Percentiles rank a stretch among this genome's conserved stretches.
These are phyloP conservation scores for Stevia rebaudiana DNA, from an alignment of 140 eudicot genomes.

Conservation along the genomic window DNA sequence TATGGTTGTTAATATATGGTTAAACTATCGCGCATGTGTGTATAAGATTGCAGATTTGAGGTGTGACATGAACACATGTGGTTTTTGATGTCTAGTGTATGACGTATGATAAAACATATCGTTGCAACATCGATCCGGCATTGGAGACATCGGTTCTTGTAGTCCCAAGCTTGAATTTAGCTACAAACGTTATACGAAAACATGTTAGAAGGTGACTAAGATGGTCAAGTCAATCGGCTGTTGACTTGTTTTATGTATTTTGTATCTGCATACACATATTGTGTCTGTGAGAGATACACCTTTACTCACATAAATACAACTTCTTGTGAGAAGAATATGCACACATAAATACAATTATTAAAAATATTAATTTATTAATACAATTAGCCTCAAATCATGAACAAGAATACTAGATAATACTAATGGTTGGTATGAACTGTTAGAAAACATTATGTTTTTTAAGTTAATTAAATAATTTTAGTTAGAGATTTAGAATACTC, in stretches of 20 bases:
- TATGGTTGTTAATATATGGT: conserved; percentile 5
- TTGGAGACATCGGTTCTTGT: background rate
- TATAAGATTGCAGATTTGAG: conserved; percentile 8
- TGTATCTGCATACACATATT: too few species aligned
- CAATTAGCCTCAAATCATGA: too few species aligned
- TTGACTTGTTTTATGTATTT: too few species aligned
- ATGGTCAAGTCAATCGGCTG: background rate
- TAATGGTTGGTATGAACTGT: too few species aligned
- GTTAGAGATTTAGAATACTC: too few species aligned
- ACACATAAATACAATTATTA: too few species aligned
- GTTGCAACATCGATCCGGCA: background rate
- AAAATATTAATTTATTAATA: too few species aligned
- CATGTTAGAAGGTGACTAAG: background rate
- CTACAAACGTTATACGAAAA: background rate
- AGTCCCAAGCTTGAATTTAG: background rate
- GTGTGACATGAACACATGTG: background rate
- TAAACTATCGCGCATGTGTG: background rate
- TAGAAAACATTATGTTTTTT: background rate
- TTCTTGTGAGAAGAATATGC: too few species aligned
- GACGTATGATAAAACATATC: background rate
- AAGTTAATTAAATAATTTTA: background rate
- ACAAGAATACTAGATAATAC: too few species aligned
- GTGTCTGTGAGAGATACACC: too few species aligned
- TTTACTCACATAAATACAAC: too few species aligned
- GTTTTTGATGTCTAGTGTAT: background rate